A percentile compares a stretch with the other conserved stretches of the same genome.
phyloP scores from a whole-genome alignment of 2,329 filamentous ascomycete genomes.

The Colletotrichum shisoi region DNA sequence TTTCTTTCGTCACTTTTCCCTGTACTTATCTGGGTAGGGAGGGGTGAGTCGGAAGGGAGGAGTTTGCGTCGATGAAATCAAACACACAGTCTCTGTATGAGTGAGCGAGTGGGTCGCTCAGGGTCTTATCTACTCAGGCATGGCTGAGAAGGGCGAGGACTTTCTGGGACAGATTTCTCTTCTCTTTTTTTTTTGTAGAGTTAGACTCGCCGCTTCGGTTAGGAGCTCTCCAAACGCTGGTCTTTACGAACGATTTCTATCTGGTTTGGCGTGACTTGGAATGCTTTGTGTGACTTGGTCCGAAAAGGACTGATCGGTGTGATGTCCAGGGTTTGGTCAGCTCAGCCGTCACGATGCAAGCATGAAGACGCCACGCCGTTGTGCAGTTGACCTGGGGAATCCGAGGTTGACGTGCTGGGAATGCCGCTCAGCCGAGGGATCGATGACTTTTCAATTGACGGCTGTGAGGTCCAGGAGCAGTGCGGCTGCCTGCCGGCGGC shows the following conservation, averaged over 20 bases:
- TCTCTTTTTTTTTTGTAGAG: slow-evolving; percentile 17
- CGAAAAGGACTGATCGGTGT: neutral
- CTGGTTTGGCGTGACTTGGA: neutral
- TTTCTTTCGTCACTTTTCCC: neutral
- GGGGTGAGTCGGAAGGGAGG: neutral
- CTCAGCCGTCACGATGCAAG: neutral
- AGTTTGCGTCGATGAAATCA: slow-evolving; percentile 10
- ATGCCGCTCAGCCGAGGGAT: neutral
- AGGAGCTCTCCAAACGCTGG: slow-evolving; percentile 14
- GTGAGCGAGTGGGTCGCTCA: slow-evolving; percentile 7
- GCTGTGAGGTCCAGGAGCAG: neutral
- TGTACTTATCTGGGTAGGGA: neutral
- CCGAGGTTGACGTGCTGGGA: neutral
- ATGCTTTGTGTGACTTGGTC: neutral
- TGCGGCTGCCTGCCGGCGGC: neutral
- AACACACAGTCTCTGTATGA: neutral
- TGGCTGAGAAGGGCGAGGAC: neutral
- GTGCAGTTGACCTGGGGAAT: neutral
- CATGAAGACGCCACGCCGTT: neutral
- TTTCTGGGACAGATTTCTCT: neutral
- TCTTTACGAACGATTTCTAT: slow-evolving; percentile 11
- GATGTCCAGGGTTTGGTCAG: neutral
- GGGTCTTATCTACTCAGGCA: neutral
- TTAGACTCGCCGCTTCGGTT: slow-evolving; percentile 19
- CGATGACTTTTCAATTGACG: neutral